Conservation (phyloP, 768 basidiomycete species). For the Erythrobasidium yunnanense region DNA sequence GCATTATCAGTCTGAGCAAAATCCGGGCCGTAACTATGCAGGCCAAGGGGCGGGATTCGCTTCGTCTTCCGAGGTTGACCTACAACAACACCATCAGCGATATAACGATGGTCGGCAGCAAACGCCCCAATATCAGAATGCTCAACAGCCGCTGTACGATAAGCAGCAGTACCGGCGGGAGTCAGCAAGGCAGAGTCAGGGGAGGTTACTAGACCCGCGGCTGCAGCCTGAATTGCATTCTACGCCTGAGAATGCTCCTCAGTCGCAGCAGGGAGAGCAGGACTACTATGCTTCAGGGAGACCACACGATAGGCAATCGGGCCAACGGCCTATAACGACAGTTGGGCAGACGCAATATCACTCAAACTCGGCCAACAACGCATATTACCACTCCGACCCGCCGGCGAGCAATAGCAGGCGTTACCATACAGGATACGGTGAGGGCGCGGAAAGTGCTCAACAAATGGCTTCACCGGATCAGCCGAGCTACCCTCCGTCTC, state of each 20-base stretch:
- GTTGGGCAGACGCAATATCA: background rate
- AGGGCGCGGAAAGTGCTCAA: background rate
- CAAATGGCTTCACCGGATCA: background rate
- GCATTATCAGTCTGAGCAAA: background rate
- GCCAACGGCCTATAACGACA: background rate
- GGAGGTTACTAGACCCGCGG: background rate
- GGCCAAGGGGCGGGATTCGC: background rate
- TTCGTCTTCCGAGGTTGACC: background rate
- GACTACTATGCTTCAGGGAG: background rate
- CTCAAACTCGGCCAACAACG: background rate
- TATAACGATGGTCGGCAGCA: background rate
- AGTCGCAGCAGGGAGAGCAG: background rate
- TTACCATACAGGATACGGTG: background rate
- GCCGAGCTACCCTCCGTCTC: background rate
- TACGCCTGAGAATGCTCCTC: background rate
- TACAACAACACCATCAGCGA: background rate
- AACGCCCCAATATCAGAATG: background rate
- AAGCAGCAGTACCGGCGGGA: background rate
- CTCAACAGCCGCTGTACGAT: background rate
- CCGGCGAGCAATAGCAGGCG: background rate
- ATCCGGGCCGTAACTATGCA: background rate
- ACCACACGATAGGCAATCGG: too few relatives aligned
- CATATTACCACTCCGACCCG: background rate
- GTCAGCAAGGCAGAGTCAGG: background rate
- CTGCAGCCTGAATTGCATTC: background rate